phyloP scores from a whole-genome alignment of 768 basidiomycete genomes.

The Pisolithus microcarpus region DNA sequence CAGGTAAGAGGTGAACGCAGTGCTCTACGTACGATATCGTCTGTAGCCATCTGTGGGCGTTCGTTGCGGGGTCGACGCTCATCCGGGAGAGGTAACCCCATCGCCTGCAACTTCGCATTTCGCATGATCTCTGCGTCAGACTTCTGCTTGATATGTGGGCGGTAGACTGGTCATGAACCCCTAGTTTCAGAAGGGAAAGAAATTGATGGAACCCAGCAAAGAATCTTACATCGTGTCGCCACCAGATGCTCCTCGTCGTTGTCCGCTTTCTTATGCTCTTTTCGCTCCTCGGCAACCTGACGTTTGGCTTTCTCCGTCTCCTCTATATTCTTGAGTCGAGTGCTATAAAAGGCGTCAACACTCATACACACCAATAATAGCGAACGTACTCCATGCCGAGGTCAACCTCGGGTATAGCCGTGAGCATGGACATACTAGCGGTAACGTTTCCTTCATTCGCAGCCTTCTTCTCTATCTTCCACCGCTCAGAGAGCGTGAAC shows the following conservation, averaged over 20 bases:
- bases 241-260: constrained; percentile 79
- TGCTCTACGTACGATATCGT: constrained; percentile 67
- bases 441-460: constrained; percentile 90
- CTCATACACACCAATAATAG: not conserved
- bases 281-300: constrained; percentile 65
- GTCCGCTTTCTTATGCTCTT: constrained; percentile 45
- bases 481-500: constrained; percentile 63
- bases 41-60: constrained; percentile 78
- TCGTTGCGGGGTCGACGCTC: constrained; percentile 37
- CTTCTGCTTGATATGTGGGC: constrained; percentile 73
- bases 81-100: constrained; percentile 57
- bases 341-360: constrained; percentile 34
- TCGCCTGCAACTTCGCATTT: constrained; percentile 82
- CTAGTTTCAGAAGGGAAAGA: not conserved
- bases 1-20: not conserved
- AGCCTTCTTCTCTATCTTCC: constrained; percentile 48
- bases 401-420: constrained; percentile 96
- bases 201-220: not conserved
- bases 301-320: constrained; percentile 97
- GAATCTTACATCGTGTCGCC: constrained; percentile 73
- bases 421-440: constrained; percentile 91
- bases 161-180: constrained; percentile 54
- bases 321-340: constrained; percentile 90
- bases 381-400: constrained; percentile 91
- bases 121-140: constrained; percentile 85